phyloP scores from a whole-genome alignment of 2,329 filamentous ascomycete genomes.

The Teratosphaeria zuluensis region DNA sequence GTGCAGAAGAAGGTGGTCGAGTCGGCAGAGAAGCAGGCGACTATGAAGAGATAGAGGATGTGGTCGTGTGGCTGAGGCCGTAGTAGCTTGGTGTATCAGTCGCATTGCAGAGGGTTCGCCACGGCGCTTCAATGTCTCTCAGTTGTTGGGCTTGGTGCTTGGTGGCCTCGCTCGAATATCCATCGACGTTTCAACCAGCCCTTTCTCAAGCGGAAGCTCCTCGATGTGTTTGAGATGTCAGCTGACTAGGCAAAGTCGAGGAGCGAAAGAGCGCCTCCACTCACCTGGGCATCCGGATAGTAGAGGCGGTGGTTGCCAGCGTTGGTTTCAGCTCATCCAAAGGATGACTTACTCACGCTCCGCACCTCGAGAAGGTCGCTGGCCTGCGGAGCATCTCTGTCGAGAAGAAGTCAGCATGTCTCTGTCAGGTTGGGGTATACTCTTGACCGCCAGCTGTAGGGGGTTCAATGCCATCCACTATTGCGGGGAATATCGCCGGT shows the following conservation, averaged over 20 bases:
- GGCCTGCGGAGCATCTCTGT: neutral
- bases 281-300: neutral
- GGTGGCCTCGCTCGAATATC: neutral
- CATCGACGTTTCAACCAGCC: too few relatives aligned
- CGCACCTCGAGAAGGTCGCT: neutral
- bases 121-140: neutral
- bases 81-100: neutral
- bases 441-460: neutral
- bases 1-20: slow-evolving; percentile 62
- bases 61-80: neutral
- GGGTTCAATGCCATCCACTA: neutral
- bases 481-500: neutral
- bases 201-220: neutral
- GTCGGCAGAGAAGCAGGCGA: slow-evolving; percentile 89
- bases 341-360: neutral
- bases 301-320: neutral
- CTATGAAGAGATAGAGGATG: slow-evolving; percentile 48
- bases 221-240: neutral
- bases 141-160: neutral
- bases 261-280: neutral
- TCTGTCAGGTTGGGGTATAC: neutral
- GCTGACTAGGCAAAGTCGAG: neutral
- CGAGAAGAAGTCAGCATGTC: neutral
- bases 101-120: neutral
- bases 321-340: neutral